Evolutionary conservation across 805 yeast species (phyloP), one percentile per base, ranked within the genome.

Genomic region (Candida saitoana): DNA sequence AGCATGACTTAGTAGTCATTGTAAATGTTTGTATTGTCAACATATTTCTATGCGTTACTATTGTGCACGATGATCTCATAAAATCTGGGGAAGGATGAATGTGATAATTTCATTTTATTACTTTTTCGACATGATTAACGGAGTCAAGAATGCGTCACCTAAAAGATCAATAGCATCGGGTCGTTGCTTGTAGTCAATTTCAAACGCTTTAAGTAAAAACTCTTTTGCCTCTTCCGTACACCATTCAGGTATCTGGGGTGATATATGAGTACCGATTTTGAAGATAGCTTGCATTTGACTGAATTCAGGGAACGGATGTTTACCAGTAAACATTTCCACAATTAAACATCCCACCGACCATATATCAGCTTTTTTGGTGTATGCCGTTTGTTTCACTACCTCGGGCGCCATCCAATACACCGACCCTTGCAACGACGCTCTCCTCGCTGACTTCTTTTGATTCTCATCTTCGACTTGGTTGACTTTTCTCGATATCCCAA

Each of bases 351-450:
- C 99, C 7, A 95, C 84, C 0, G 96, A 87, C 99, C 99, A 93
- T 18, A 93, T 88, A 60, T 93, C 99, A 0, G 96, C 96, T 61
- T 87, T 88, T 30, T 84, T 82, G 1, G 98, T 91, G 40, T 91
- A 87, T 0, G 89, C 87, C 2, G 87, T 82, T 56, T 90, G 97
- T 54, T 89, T 87, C 14, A 93, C 98, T 6, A 93, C 98, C 59
- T 93, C 99, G 0, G 99, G 99, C 0, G 99, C 98, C 99, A 93
- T 93, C 98, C 99, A 93, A 57, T 84, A 93, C 0, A 91, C 72
- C 43, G 96, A 87, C 0, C 99, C 99, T 62, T 91, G 97, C 40
- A 88, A 65, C 0, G 96, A 88, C 2, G 87, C 90, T 34, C 97
- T 76, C 42, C 72, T 61, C 11, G 69, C 59, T n/a, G 62, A 55